Evolutionary conservation across 176 grass and related monocot genomes (phyloP).

Genomic region (Triticum timopheevii): DNA sequence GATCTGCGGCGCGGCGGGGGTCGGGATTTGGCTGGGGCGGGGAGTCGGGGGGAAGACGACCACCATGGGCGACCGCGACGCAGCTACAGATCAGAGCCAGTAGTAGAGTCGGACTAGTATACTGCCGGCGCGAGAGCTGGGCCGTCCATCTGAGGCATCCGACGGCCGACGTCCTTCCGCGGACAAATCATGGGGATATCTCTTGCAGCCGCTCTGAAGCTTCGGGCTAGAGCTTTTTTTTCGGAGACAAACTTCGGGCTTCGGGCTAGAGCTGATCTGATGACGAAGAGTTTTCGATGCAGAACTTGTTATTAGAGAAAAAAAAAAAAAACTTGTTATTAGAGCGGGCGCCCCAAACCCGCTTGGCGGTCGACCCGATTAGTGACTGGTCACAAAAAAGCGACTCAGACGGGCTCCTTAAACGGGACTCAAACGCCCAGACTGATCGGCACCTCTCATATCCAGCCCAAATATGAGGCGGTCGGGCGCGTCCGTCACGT

Average conservation of each 20-base stretch:
- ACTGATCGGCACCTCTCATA: too few species aligned
- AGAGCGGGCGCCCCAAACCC: too few species aligned
- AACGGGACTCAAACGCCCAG: too few species aligned
- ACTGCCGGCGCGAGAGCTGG: background rate
- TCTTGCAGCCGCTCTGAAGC: background rate
- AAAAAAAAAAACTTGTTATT: too few species aligned
- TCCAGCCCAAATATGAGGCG: too few species aligned
- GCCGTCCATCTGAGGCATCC: background rate
- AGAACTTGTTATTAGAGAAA: too few species aligned
- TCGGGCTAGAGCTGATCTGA: background rate
- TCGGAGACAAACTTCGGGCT: too few species aligned
- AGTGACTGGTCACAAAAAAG: too few species aligned
- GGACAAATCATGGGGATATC: background rate
- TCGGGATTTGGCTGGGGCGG: conserved; percentile 14
- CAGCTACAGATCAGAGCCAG: background rate
- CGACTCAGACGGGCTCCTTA: too few species aligned
- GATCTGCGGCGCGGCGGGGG: conserved; percentile 10
- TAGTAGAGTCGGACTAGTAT: background rate
- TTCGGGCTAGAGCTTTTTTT: background rate
- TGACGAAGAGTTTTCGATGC: background rate
- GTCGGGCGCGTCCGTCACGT: too few species aligned
- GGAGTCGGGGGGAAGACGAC: conserved; percentile 39
- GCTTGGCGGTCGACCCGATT: too few species aligned
- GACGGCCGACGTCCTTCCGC: background rate
- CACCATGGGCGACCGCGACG: conserved; percentile 16